Conservation (phyloP, 2,329 filamentous ascomycete species). For the Pseudocercospora fijiensis region DNA sequence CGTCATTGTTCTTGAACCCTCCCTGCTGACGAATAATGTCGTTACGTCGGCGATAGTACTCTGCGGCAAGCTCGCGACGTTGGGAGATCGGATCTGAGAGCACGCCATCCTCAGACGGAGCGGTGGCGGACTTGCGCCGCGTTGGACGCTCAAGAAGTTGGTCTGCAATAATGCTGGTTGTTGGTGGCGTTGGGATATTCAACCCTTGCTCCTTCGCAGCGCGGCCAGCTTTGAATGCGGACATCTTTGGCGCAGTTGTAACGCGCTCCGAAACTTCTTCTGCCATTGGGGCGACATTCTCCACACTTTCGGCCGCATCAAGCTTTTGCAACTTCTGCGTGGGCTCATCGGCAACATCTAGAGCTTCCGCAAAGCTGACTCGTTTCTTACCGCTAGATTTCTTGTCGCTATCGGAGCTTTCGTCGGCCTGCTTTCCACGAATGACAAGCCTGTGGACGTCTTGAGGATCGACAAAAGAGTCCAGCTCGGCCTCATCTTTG, state of each 20-base stretch:
- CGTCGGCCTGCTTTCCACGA: conserved; percentile 31
- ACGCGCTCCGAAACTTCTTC: conserved; percentile 48
- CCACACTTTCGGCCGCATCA: conserved; percentile 27
- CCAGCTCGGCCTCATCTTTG: conserved; percentile 36
- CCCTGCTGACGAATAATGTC: conserved; percentile 79
- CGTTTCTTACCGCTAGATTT: conserved; percentile 56
- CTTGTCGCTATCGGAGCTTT: conserved; percentile 33
- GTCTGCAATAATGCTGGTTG: conserved; percentile 45
- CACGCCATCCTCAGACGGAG: conserved; percentile 41
- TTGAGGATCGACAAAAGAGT: conserved; percentile 48
- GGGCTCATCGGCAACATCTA: conserved; percentile 65
- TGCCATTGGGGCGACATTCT: conserved; percentile 25
- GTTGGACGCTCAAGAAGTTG: conserved; percentile 54
- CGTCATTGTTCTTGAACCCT: conserved; percentile 66
- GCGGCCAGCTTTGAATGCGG: conserved; percentile 39
- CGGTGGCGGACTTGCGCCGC: conserved; percentile 21
- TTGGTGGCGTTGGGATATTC: conserved; percentile 22
- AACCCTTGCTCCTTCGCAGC: conserved; percentile 31
- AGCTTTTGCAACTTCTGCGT: conserved; percentile 31
- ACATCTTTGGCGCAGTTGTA: neutral
- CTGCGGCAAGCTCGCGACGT: conserved; percentile 73
- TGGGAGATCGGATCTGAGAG: conserved; percentile 63
- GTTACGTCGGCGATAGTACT: conserved; percentile 81
- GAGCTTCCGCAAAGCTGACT: conserved; percentile 73
- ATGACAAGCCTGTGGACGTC: conserved; percentile 59